A percentile compares a stretch with the other conserved stretches of the same genome.
Conservation (phyloP, 2,329 filamentous ascomycete species). For the Alternaria solani region DNA sequence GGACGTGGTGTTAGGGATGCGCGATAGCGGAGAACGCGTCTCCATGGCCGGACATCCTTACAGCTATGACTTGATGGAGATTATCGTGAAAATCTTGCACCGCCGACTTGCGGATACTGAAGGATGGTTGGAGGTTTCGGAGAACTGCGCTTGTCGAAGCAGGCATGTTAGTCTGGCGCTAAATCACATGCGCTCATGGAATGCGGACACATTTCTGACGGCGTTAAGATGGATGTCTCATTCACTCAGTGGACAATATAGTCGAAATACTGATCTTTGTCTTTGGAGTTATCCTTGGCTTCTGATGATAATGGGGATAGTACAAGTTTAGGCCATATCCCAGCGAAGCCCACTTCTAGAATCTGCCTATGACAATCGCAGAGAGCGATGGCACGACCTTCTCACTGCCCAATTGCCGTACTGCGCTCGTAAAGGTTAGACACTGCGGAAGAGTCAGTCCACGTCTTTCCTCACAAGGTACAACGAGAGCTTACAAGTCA, state of each 20-base stretch:
- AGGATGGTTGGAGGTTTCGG: not conserved
- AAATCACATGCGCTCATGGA: not conserved
- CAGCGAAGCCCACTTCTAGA: too few species aligned
- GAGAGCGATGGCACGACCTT: not conserved
- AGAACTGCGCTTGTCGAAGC: not conserved
- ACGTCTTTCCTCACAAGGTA: not conserved
- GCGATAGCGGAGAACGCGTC: not conserved
- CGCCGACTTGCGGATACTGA: not conserved
- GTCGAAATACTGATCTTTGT: not conserved
- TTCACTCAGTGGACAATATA: not conserved
- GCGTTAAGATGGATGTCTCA: not conserved
- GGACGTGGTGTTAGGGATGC: not conserved
- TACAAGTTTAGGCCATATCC: too few species aligned
- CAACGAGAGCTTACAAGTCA: constrained; percentile 18
- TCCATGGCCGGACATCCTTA: not conserved
- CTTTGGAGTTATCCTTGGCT: not conserved
- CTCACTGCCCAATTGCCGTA: constrained; percentile 1
- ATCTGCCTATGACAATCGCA: not conserved
- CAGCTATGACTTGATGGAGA: not conserved
- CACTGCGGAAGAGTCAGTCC: constrained; percentile 15
- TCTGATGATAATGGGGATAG: not conserved
- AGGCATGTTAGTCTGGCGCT: not conserved
- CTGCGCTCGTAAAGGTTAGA: constrained; percentile 22
- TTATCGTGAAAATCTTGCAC: not conserved
- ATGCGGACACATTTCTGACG: not conserved